phyloP scores from a whole-genome alignment of 306 rosid genomes.

The Vigna unguiculata region DNA sequence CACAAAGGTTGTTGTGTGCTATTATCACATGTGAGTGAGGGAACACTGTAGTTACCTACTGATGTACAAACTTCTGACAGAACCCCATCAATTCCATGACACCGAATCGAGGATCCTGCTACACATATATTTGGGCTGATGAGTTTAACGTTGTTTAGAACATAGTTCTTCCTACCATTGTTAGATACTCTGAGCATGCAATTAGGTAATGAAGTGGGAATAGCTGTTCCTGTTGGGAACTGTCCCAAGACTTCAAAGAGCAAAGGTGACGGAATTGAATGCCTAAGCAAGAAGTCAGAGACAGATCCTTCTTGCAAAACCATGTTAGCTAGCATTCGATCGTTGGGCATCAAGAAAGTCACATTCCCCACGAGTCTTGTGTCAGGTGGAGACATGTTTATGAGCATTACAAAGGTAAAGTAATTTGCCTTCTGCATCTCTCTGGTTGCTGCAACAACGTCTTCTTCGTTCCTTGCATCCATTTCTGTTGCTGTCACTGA shows the following conservation, averaged over 20 bases:
- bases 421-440: conserved; percentile 79
- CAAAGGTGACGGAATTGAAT: conserved; percentile 72
- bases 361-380: conserved; percentile 49
- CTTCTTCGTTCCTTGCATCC: conserved; percentile 17
- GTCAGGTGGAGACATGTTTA: conserved; percentile 62
- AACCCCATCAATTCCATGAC: conserved; percentile 72
- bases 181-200: conserved; percentile 58
- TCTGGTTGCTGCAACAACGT: conserved; percentile 50
- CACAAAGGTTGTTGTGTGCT: conserved; percentile 32
- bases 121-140: conserved; percentile 69
- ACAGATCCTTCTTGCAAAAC: conserved; percentile 33
- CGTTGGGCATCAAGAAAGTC: conserved; percentile 81
- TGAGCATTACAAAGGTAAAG: conserved; percentile 66
- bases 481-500: conserved; percentile 13
- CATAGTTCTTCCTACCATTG: conserved; percentile 61
- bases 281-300: conserved; percentile 58
- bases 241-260: conserved; percentile 51
- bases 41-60: conserved; percentile 30
- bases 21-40: conserved; percentile 41
- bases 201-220: conserved; percentile 61
- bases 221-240: conserved; percentile 62
- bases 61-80: conserved; percentile 34
- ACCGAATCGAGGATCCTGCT: conserved; percentile 59
- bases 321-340: conserved; percentile 53
- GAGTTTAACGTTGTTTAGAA: conserved; percentile 59